Evolutionary conservation across 441 rosid species (phyloP).

Genomic region (Raphanus hybrid): DNA sequence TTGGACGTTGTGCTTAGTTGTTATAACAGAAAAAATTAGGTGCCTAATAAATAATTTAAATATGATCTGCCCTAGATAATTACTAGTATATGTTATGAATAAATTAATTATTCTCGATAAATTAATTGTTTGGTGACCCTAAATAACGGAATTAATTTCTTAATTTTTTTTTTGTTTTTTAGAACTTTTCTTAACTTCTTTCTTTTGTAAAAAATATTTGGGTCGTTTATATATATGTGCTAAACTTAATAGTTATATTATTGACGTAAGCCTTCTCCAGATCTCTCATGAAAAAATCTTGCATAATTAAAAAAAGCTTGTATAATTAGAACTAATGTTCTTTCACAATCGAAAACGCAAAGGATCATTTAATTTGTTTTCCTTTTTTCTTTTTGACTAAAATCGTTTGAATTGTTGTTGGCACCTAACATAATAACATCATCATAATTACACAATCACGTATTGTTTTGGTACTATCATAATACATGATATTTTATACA

Average conservation of each 20-base stretch:
- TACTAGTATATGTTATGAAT: neutral
- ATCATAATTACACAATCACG: neutral
- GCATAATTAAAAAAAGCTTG: neutral
- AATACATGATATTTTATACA: neutral
- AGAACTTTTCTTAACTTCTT: neutral
- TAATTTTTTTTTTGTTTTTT: neutral
- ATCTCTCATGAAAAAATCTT: neutral
- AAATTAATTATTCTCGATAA: neutral
- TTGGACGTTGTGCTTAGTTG: slow-evolving; percentile 28
- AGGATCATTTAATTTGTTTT: neutral
- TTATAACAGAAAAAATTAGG: slow-evolving; percentile 35
- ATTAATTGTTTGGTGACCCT: slow-evolving; percentile 35
- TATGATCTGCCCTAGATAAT: slow-evolving; percentile 3
- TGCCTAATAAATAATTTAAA: neutral
- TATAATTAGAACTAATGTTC: neutral
- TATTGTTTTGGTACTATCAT: neutral
- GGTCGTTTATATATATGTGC: neutral
- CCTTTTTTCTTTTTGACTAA: too few species aligned
- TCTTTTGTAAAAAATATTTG: neutral
- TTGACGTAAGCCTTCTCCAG: neutral
- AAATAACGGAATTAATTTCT: slow-evolving; percentile 26
- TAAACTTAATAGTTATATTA: neutral
- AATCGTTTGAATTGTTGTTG: slow-evolving; percentile 16
- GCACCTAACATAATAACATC: slow-evolving; percentile 16
- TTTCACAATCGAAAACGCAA: slow-evolving; percentile 1